These are phyloP conservation scores for Pinus tabuliformis DNA, from an alignment of 75 land plant species.

Conservation along the genomic window DNA sequence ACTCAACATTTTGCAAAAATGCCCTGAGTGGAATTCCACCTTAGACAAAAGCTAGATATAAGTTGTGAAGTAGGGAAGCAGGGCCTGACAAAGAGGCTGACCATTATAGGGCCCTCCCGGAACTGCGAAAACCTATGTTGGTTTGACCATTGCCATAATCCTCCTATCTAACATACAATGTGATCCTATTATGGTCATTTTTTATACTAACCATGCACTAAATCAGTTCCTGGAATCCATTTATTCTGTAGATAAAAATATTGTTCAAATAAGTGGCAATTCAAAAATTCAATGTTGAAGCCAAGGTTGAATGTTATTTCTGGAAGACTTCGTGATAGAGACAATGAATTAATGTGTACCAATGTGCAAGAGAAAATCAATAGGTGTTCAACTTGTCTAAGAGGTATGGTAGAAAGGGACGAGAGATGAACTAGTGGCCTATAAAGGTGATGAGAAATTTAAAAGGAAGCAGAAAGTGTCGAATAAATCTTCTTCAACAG, in stretches of 20 bases:
- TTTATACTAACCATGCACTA: conserved; percentile 31
- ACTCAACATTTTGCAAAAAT: too few relatives aligned
- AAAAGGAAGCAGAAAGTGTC: background rate
- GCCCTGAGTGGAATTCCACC: too few relatives aligned
- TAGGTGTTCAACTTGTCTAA: background rate
- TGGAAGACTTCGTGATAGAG: background rate
- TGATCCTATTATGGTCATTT: conserved; percentile 17
- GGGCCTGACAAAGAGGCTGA: too few relatives aligned
- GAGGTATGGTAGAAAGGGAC: background rate
- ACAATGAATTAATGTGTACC: background rate
- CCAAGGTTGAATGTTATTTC: background rate
- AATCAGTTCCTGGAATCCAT: conserved; percentile 29
- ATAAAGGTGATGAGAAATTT: background rate
- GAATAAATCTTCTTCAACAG: conserved; percentile 6
- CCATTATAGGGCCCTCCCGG: too few relatives aligned
- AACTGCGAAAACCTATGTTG: too few relatives aligned
- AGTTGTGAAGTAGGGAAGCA: too few relatives aligned
- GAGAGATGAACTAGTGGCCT: background rate
- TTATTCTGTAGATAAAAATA: conserved; percentile 3
- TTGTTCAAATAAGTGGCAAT: conserved; percentile 15
- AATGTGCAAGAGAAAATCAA: background rate
- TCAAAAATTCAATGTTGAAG: background rate
- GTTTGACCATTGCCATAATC: too few relatives aligned
- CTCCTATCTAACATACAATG: too few relatives aligned
- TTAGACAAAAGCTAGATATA: too few relatives aligned